phyloP scores from a whole-genome alignment of 1,284 basidiomycete species.

The Fistulina hepatica region DNA sequence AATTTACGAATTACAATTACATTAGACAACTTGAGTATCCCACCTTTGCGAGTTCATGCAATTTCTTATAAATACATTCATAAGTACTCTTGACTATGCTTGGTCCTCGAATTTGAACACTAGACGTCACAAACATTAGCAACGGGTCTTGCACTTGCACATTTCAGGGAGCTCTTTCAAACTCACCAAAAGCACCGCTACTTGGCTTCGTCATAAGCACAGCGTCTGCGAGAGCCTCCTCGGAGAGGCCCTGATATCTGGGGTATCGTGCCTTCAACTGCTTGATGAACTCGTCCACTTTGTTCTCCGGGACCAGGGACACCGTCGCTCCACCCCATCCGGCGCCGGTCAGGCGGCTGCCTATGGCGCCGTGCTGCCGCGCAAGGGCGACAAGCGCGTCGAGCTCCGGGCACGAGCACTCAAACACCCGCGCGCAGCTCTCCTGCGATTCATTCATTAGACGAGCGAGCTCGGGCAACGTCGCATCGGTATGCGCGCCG shows the following conservation, averaged over 20 bases:
- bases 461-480: conserved; percentile 45
- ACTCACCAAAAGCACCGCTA: conserved; percentile 71
- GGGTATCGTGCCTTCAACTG: conserved; percentile 49
- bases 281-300: conserved; percentile 59
- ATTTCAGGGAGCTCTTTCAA: not conserved
- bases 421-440: conserved; percentile 56
- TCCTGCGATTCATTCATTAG: conserved; percentile 74
- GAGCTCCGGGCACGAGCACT: conserved; percentile 73
- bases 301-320: conserved; percentile 62
- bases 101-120: conserved; percentile 10
- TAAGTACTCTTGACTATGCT: too few species aligned
- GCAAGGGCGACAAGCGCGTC: conserved; percentile 56
- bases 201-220: conserved; percentile 84
- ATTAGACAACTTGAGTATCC: too few species aligned
- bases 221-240: conserved; percentile 52
- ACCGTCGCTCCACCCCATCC: conserved; percentile 90
- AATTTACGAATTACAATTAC: too few species aligned
- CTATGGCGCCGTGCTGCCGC: conserved; percentile 62
- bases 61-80: too few species aligned
- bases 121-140: too few species aligned
- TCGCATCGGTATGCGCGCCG: conserved; percentile 20
- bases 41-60: too few species aligned
- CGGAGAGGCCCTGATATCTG: conserved; percentile 50
- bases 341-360: conserved; percentile 73
- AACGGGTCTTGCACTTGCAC: not conserved